These are phyloP conservation scores for Colletotrichum navitas DNA, from an alignment of 2,329 filamentous ascomycete genomes.

Conservation along the genomic window DNA sequence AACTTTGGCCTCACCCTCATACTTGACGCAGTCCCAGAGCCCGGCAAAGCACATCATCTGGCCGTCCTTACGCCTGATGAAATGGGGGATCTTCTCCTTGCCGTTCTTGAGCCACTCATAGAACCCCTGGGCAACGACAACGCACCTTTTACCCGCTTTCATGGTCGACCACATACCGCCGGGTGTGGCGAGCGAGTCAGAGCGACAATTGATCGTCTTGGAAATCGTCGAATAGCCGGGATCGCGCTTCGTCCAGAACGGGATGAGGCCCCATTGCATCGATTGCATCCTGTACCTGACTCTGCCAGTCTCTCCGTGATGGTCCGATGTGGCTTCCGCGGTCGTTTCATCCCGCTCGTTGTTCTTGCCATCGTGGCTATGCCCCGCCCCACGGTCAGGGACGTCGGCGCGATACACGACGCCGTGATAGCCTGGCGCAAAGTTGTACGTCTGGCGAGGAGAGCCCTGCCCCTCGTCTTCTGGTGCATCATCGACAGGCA, in stretches of 20 bases:
- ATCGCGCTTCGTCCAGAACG: conserved; percentile 90
- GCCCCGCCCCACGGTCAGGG: conserved; percentile 69
- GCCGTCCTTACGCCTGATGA: conserved; percentile 83
- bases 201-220: conserved; percentile 95
- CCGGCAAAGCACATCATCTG: conserved; percentile 90
- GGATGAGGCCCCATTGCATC: conserved; percentile 97
- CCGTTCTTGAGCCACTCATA: conserved; percentile 94
- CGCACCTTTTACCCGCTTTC: conserved; percentile 89
- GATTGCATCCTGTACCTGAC: conserved; percentile 84
- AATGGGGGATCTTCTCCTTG: conserved; percentile 89
- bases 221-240: conserved; percentile 83
- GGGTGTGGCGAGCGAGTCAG: conserved; percentile 82
- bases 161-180: conserved; percentile 92
- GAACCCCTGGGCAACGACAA: conserved; percentile 91
- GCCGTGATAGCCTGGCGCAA: conserved; percentile 88
- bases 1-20: conserved; percentile 69
- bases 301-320: conserved; percentile 44
- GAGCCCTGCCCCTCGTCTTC: conserved; percentile 73
- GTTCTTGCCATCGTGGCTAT: conserved; percentile 45
- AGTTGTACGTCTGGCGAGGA: conserved; percentile 87
- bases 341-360: conserved; percentile 7
- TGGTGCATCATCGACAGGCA: conserved; percentile 79
- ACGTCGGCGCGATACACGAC: conserved; percentile 86
- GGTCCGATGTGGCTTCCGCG: conserved; percentile 40
- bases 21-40: conserved; percentile 89